phyloP scores from a whole-genome alignment of 106 monocot genomes.

The Phalaenopsis aphrodite region DNA sequence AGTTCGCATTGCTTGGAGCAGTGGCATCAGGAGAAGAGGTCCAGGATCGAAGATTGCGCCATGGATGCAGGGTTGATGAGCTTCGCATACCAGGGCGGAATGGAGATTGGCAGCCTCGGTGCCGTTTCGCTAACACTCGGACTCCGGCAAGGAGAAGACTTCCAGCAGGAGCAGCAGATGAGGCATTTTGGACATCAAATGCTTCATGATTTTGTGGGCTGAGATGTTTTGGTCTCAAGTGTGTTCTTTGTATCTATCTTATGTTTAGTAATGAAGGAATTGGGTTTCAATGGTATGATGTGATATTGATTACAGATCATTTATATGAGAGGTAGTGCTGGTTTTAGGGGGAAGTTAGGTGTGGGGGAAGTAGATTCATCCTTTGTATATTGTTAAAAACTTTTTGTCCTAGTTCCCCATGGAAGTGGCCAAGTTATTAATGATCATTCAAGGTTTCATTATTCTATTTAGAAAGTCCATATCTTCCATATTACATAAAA shows the following conservation, averaged over 20 bases:
- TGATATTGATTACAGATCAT: background rate
- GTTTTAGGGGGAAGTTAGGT: background rate
- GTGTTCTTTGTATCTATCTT: background rate
- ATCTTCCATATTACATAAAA: too few species aligned
- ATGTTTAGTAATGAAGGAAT: constrained; percentile 1
- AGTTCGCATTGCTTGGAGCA: constrained; percentile 11
- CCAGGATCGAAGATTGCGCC: constrained; percentile 29
- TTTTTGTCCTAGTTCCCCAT: background rate
- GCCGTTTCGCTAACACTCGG: constrained; percentile 46
- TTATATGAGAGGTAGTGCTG: background rate
- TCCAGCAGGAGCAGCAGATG: constrained; percentile 31
- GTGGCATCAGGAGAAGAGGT: constrained; percentile 40
- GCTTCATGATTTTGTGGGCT: constrained; percentile 41
- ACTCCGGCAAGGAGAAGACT: constrained; percentile 32
- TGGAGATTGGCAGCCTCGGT: constrained; percentile 36
- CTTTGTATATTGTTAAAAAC: background rate
- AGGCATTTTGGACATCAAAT: constrained; percentile 35
- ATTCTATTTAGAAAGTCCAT: too few species aligned
- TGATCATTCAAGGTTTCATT: background rate
- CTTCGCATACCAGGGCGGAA: constrained; percentile 19
- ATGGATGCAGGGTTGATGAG: constrained; percentile 18
- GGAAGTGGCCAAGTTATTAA: background rate
- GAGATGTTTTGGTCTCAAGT: background rate
- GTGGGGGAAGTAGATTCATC: background rate
- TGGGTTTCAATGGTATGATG: background rate